Evolutionary conservation across 2,329 filamentous ascomycete species (phyloP), one percentile per base, ranked within the genome.

Genomic region (Talaromyces marneffei): DNA sequence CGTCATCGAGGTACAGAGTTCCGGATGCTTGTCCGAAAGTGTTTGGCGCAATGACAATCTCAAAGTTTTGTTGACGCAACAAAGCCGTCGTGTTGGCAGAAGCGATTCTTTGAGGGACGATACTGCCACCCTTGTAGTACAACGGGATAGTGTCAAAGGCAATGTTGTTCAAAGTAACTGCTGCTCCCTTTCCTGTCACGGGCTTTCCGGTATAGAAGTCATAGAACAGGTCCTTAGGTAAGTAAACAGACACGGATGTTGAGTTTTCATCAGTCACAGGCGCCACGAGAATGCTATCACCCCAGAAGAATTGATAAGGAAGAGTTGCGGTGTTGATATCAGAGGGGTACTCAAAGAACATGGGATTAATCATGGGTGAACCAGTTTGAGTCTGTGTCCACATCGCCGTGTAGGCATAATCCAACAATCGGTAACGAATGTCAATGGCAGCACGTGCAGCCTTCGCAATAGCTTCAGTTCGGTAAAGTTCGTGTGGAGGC

Each of bases 331-430:
- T 82, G 61, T 82, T 79, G 2, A 70, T 53, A 65, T 87, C 84
- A 14, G 75, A 65, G 0, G 84, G 89, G 70, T 92, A 92, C 29
- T 85, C 70, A 77, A 87, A 93, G 75, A 89, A 91, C 60, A 92
- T 74, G 0, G 90, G 89, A 66, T 85, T 85, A 59, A 91, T 77
- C 65, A 86, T 78, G 0, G 90, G 88, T 1, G 80, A 82, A 35
- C 90, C 90, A 46, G 82, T 81, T 18, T 78, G 68, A 31, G 80
- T 82, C 71, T 90, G 83, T 61, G 77, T 75, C 70, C 86, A 79
- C 66, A 91, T 79, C 0, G 86, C 84, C 1, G 89, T 92, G 78
- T 93, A 92, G 63, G 90, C 80, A 75, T 92, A 92, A 68, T 92
- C 89, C 12, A 92, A 79, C n/a, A 92, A 79, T 33, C 83, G 81